Evolutionary conservation across 2,329 filamentous ascomycete genomes (phyloP).

Genomic region (Hymenoscyphus infarciens): DNA sequence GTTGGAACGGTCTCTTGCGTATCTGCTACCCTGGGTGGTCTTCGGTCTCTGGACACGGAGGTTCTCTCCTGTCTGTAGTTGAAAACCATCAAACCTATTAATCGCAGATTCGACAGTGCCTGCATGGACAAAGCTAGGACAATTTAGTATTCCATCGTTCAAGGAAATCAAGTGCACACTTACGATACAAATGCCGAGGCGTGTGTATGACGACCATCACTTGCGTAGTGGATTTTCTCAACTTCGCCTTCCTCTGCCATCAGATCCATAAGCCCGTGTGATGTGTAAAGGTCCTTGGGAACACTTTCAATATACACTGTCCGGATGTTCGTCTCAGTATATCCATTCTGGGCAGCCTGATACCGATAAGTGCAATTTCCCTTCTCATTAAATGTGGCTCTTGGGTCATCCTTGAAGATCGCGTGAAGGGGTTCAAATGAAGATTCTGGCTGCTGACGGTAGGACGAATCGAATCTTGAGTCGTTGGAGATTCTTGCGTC

Average conservation of each 20-base stretch:
- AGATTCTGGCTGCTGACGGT: neutral
- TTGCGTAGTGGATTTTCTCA: constrained; percentile 22
- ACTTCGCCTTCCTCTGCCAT: constrained; percentile 26
- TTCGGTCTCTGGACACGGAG: neutral
- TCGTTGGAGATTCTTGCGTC: constrained; percentile 12
- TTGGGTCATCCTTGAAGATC: constrained; percentile 1
- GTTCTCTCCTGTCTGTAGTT: neutral
- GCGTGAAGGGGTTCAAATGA: neutral
- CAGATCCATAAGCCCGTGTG: constrained; percentile 21
- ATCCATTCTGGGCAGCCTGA: neutral
- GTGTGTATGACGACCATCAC: neutral
- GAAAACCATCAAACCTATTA: constrained; percentile 1
- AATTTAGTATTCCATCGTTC: neutral
- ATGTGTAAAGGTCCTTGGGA: constrained; percentile 15
- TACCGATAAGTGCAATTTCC: constrained; percentile 4
- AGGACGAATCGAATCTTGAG: neutral
- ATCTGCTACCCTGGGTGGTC: neutral
- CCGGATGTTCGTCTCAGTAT: constrained; percentile 1
- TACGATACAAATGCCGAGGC: constrained; percentile 25
- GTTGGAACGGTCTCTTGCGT: constrained; percentile 11
- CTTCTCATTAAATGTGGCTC: neutral
- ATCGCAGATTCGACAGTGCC: constrained; percentile 18
- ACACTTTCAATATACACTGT: constrained; percentile 21
- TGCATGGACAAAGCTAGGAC: neutral
- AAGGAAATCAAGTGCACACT: constrained; percentile 10